phyloP scores from a whole-genome alignment of 768 basidiomycete species.

The Auricularia heimuer region DNA sequence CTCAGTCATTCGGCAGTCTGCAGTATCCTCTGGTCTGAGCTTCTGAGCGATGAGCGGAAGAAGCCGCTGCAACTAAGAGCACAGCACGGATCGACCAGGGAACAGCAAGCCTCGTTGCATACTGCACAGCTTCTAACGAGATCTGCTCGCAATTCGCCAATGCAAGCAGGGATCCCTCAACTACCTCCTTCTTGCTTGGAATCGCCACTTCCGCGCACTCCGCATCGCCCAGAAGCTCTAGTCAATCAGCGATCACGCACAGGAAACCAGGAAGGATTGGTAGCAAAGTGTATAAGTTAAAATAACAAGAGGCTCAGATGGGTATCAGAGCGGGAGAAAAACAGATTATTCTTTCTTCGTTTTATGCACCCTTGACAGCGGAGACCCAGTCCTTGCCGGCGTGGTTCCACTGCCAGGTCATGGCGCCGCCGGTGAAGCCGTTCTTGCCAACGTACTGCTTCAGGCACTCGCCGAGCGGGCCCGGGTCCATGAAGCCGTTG shows the following conservation, averaged over 20 bases:
- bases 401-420: constrained; percentile 16
- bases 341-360: neutral
- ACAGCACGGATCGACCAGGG: no score
- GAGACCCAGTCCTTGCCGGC: neutral
- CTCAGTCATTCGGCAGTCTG: no score
- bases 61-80: no score
- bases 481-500: constrained; percentile 53
- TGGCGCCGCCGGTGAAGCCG: constrained; percentile 47
- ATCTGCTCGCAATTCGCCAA: no score
- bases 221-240: no score
- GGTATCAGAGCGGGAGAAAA: neutral
- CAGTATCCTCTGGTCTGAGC: no score
- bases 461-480: constrained; percentile 50
- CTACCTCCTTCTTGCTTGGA: no score
- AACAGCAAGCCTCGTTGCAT: no score
- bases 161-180: no score
- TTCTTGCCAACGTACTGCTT: constrained; percentile 37
- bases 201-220: no score
- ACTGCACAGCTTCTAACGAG: no score
- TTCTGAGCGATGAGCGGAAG: no score
- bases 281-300: neutral
- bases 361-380: neutral
- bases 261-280: neutral
- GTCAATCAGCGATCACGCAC: neutral
- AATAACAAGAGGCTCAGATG: neutral